Evolutionary conservation across 2,329 filamentous ascomycete species (phyloP).

Genomic region (Trichoderma sp.): DNA sequence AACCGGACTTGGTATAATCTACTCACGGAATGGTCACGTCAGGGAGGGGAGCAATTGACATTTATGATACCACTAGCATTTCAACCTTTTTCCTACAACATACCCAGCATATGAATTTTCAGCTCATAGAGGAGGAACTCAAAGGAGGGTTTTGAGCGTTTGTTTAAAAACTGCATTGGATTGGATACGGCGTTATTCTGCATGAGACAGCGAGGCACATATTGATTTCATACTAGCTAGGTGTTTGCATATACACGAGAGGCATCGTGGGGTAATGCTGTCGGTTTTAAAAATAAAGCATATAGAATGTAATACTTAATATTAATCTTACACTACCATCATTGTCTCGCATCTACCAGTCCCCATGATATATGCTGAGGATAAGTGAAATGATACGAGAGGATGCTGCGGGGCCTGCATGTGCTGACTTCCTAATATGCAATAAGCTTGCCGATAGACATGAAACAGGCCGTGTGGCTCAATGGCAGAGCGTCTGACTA

Average conservation of each 20-base stretch:
- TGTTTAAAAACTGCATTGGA: not conserved
- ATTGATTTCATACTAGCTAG: not conserved
- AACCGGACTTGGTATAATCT: constrained; percentile 6
- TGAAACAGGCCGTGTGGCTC: constrained; percentile 27
- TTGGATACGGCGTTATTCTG: not conserved
- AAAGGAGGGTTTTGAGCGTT: not conserved
- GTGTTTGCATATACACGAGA: not conserved
- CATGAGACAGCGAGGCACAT: not conserved
- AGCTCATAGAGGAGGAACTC: not conserved
- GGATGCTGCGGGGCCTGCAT: not conserved
- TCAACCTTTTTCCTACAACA: not conserved
- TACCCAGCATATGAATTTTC: not conserved
- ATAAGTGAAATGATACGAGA: not conserved
- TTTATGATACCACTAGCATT: not conserved
- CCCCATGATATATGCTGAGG: not conserved
- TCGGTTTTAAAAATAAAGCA: not conserved
- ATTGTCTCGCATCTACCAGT: not conserved
- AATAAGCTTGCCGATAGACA: not conserved
- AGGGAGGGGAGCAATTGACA: not conserved
- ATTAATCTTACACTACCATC: not conserved
- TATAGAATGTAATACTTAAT: not conserved
- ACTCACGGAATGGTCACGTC: not conserved
- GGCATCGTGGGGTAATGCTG: not conserved
- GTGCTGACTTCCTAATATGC: not conserved
- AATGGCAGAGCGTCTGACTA: constrained; percentile 29